Base-by-base conservation (phyloP, 139 green algal species). In the Choricystis sp. region DNA sequence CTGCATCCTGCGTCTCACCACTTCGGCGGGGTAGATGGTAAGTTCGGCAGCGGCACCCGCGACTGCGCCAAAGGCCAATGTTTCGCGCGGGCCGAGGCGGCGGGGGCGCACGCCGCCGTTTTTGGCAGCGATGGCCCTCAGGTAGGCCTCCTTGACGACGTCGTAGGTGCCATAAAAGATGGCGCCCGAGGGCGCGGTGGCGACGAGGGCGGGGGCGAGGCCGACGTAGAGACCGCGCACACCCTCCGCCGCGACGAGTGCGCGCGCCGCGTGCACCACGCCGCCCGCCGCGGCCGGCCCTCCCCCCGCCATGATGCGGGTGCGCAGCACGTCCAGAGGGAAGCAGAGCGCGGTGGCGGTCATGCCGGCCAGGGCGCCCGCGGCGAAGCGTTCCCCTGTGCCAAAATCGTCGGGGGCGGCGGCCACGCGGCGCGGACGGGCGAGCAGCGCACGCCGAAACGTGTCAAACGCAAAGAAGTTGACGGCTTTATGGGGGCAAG, bases 111-210 rank as follows among this genome's bases (percentile, higher is more conserved):
- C 4, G 16, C n/a, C 19, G 21, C 24, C 26, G 14, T 4, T 4
- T 4, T n/a, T 4, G 14, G 4, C 26, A 62, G 23, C n/a, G 4
- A 4, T 40, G 3, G 57, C 24, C 3, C n/a, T 16, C 24, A n/a
- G 14, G 57, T 62, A 21, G 31, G n/a, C 22, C 19, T 25, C 48
- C 71, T 90, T 90, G 9, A 94, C 68, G n/a, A 81, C 3, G 66
- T 90, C 82, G 68, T 89, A 94, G 49, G 84, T 66, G 40, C 80
- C 83, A 63, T 93, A 94, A 67, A 91, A 94, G 3, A 93, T 72
- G 19, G 86, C 86, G 23, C 82, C 81, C 29, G 80, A 77, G n/a
- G 84, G 82, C 1, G 79, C 81, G 76, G 91, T 86, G 64, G 72
- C 76, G 56, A 86, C 69, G 3, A 94, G 63, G 2, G 83, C 83